Evolutionary conservation across 306 rosid genomes (phyloP).

Genomic region (Ceratonia siliqua): DNA sequence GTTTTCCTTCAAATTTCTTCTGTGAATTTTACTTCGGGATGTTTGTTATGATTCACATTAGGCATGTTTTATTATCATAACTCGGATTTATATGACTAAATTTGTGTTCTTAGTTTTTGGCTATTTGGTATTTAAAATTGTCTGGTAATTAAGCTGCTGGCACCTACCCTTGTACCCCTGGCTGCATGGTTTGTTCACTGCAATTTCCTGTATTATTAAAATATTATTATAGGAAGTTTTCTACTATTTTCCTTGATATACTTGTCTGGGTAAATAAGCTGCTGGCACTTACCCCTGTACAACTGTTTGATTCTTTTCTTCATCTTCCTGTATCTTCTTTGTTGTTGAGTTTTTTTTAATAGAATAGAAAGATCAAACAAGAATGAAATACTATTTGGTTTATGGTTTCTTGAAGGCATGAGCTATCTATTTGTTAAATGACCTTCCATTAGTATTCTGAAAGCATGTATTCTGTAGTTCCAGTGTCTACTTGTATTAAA

Average conservation of each 20-base stretch:
- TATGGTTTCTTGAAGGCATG: constrained; percentile 17
- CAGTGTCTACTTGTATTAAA: not conserved
- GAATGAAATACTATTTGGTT: not conserved
- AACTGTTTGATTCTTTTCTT: not conserved
- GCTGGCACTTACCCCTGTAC: no score
- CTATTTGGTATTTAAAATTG: not conserved
- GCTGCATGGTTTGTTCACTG: constrained; percentile 8
- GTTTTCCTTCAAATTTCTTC: not conserved
- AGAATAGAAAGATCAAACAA: not conserved
- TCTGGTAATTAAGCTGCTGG: not conserved
- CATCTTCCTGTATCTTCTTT: not conserved
- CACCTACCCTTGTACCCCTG: constrained; percentile 13
- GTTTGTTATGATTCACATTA: not conserved
- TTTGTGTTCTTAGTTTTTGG: not conserved
- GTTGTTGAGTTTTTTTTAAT: not conserved
- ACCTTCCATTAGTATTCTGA: not conserved
- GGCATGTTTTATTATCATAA: not conserved
- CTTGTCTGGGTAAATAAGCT: no score
- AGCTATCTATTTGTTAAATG: not conserved
- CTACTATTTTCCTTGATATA: not conserved
- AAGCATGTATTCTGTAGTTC: not conserved
- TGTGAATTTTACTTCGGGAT: not conserved
- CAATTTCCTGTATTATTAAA: constrained; percentile 1
- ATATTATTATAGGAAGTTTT: not conserved
- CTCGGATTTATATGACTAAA: not conserved